These are phyloP conservation scores for Actinidia arguta DNA, from an alignment of 179 eudicot genomes.

Conservation along the genomic window DNA sequence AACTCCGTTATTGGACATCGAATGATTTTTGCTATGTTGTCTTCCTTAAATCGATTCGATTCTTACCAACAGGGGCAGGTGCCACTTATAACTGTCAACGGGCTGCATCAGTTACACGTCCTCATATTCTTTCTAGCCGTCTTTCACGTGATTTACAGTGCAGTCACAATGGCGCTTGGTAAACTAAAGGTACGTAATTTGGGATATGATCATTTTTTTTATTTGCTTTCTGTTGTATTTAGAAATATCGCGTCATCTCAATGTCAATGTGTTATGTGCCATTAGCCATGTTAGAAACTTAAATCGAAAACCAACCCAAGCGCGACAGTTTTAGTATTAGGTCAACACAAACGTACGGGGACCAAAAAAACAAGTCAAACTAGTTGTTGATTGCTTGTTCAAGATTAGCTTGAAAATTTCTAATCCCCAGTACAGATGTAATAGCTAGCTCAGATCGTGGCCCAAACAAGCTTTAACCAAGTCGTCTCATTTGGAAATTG, in stretches of 20 bases:
- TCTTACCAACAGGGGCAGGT: constrained; percentile 54
- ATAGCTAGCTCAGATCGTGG: too few relatives aligned
- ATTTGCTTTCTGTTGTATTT: background rate
- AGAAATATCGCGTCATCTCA: background rate
- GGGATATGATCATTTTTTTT: background rate
- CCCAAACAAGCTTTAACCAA: too few relatives aligned
- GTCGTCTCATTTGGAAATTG: too few relatives aligned
- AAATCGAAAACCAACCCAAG: background rate
- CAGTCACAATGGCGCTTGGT: constrained; percentile 84
- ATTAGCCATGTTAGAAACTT: background rate
- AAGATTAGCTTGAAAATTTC: too few relatives aligned
- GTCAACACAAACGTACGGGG: too few relatives aligned
- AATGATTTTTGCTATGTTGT: too few relatives aligned
- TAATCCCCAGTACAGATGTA: too few relatives aligned
- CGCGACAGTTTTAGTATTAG: too few relatives aligned
- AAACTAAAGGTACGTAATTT: constrained; percentile 82
- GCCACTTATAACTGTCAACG: constrained; percentile 72
- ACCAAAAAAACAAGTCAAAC: too few relatives aligned
- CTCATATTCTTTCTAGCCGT: constrained; percentile 92
- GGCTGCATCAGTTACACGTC: constrained; percentile 90
- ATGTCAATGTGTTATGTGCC: background rate
- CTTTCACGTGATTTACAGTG: constrained; percentile 83
- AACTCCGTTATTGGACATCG: too few relatives aligned
- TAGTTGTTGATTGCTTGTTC: background rate
- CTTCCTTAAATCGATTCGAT: background rate